Conservation (phyloP, 1,139 yeast genomes). For the Dujonia santamariae region DNA sequence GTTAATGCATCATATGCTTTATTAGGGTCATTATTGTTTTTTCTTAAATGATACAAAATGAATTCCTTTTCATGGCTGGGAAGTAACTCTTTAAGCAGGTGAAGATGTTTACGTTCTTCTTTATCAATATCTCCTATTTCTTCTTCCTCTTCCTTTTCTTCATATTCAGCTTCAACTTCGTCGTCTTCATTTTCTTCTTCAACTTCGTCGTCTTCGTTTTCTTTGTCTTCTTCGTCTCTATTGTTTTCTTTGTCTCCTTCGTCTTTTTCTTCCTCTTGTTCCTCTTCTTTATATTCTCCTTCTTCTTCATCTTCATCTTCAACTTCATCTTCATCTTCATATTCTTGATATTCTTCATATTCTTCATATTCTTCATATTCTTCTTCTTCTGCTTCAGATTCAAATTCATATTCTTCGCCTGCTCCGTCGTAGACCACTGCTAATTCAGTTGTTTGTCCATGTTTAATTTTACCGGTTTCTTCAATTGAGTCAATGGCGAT, state of each 20-base stretch:
- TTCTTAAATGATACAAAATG: neutral
- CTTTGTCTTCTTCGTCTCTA: neutral
- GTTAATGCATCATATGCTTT: neutral
- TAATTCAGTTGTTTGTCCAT: too few species aligned
- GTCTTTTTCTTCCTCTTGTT: neutral
- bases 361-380: too few species aligned
- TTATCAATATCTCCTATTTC: neutral
- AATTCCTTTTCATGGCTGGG: neutral
- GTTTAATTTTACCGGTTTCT: too few species aligned
- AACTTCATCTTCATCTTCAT: slow-evolving; percentile 1
- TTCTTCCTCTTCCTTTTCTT: neutral
- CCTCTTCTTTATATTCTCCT: too few species aligned
- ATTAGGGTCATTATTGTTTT: neutral
- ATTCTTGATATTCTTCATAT: slow-evolving; percentile 7
- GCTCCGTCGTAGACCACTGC: too few species aligned
- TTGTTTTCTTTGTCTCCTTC: too few species aligned
- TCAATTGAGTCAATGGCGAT: too few species aligned
- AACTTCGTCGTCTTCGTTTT: neutral
- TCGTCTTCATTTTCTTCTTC: neutral
- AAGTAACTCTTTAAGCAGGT: slow-evolving; percentile 1
- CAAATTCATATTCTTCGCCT: slow-evolving; percentile 8
- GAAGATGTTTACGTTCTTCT: neutral
- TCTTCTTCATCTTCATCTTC: slow-evolving; percentile 2
- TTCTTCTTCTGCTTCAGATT: too few species aligned
- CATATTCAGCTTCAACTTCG: neutral